Conservation (phyloP, 129 eudicot genomes). For the Helianthus annuus region HanXRQr2.0-SUNRISE NC_035449.2:160058813-160059312, state of each 20-base stretch:
- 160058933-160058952: slow-evolving; percentile 93
- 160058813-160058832: slow-evolving; percentile 83
- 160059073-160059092: slow-evolving; percentile 83
- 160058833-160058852: slow-evolving; percentile 87
- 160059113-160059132: slow-evolving; percentile 47
- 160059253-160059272: slow-evolving; percentile 23
- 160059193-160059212: slow-evolving; percentile 29
- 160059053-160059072: slow-evolving; percentile 83
- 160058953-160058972: slow-evolving; percentile 8
- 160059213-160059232: not conserved
- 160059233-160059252: not conserved
- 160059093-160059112: slow-evolving; percentile 56
- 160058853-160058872: slow-evolving; percentile 97
- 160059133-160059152: slow-evolving; percentile 11
- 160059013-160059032: not conserved
- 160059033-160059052: slow-evolving; percentile 23
- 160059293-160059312: not conserved
- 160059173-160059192: slow-evolving; percentile 5
- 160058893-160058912: slow-evolving; percentile 89
- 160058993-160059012: not conserved
- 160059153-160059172: slow-evolving; percentile 10
- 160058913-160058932: slow-evolving; percentile 88
- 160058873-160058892: slow-evolving; percentile 97
- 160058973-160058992: not conserved
- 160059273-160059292: slow-evolving; percentile 12